Base-by-base conservation (phyloP, 306 rosid species). In the Psophocarpus tetragonolobus region DNA sequence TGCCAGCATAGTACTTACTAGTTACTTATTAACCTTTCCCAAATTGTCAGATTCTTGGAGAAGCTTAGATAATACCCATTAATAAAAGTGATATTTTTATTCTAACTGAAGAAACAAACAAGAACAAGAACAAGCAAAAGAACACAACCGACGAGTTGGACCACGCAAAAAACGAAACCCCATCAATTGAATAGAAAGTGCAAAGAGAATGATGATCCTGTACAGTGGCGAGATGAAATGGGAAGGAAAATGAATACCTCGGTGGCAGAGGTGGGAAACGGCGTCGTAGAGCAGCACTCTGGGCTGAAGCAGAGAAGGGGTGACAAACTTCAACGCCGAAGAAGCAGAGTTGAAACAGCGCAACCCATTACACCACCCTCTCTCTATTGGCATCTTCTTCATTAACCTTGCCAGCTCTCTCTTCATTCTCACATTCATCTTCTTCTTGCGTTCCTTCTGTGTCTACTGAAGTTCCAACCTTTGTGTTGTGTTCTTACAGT, bases 251-350 rank as follows among this genome's bases (percentile, higher is more conserved):
- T 18, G 32, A 23, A 36, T 68, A 85, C 97, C 96, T 45, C 87
- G 82, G 80, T 92, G 97, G 80, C 94, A 93, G 76, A 90, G 88
- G 77, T 82, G 96, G 66, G 94, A 93, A 77, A 87, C 87, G 48
- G 94, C 94, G 74, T 93, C 94, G 81, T 86, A 93, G 38, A 93
- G 74, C 23, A 93, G 90, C 14, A 93, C 94, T 27, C 94, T 78
- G 2, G 97, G 92, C 82, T 86, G 90, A 78, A 93, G 97, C 54
- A 90, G 75, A 61, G 73, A 51, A 29, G 92, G 91, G 18, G 3
- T 9, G 26, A 9, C 23, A 48, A 50, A 30, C 44, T 56, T 80
- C 13, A 18, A 77, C 10, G 6, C 68, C 32, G 81, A 68, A 30
- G 81, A 11, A 74, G 64, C 26, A 47, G 82, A 75, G 4, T 58